A percentile compares a stretch with the other conserved stretches of the same genome.
Conservation (phyloP, 164 flowering plant genomes). For the grape (Vitis vinifera) region ASM3070453v1 NC_081805.1:1910001-1910500, state of each 20-base stretch:
- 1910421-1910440: not conserved
- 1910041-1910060: too few relatives aligned
- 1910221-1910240: constrained; percentile 87
- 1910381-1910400: not conserved
- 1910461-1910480: constrained; percentile 8
- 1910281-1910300: constrained; percentile 83
- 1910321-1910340: not conserved
- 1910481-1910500: constrained; percentile 17
- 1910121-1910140: too few relatives aligned
- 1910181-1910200: not conserved
- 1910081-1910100: too few relatives aligned
- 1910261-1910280: constrained; percentile 90
- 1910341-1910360: not conserved
- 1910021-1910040: too few relatives aligned
- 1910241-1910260: constrained; percentile 75
- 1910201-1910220: not conserved
- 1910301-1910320: constrained; percentile 82
- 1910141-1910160: not conserved
- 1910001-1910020: too few relatives aligned
- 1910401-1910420: not conserved
- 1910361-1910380: not conserved
- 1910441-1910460: not conserved
- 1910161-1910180: not conserved
- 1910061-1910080: too few relatives aligned
- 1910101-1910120: too few relatives aligned